phyloP scores from a whole-genome alignment of 371 early-diverging fungal species.

The Smittium culicis region DNA sequence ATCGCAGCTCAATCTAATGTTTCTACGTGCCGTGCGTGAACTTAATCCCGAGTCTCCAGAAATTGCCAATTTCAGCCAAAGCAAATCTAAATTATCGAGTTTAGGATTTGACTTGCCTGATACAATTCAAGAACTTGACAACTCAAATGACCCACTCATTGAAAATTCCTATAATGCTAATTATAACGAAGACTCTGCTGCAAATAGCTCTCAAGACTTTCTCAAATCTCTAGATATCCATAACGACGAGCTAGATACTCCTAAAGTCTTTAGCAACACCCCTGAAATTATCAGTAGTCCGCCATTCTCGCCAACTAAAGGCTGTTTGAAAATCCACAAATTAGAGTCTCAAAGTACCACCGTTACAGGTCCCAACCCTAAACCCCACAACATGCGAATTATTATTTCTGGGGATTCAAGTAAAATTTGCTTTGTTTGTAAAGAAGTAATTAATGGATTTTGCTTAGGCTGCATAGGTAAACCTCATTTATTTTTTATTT shows the following conservation, averaged over 20 bases:
- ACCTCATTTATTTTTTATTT: not conserved
- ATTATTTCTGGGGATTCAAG: not conserved
- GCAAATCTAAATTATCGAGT: not conserved
- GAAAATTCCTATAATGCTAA: not conserved
- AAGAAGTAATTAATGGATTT: not conserved
- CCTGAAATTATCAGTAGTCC: too few species aligned
- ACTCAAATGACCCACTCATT: not conserved
- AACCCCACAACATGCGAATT: conserved; percentile 5
- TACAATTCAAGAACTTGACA: not conserved
- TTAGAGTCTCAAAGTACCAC: not conserved
- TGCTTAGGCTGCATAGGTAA: conserved; percentile 5
- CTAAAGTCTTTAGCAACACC: not conserved
- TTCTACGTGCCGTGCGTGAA: not conserved
- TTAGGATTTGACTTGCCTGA: not conserved
- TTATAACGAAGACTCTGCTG: not conserved
- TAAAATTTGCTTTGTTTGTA: conserved; percentile 4
- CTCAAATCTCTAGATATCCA: not conserved
- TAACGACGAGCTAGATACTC: not conserved
- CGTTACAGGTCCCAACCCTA: not conserved
- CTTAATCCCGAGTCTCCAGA: not conserved
- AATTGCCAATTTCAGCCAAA: not conserved
- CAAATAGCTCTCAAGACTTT: not conserved
- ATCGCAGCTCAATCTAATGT: conserved; percentile 6
- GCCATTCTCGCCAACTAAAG: not conserved
- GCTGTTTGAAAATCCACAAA: not conserved